phyloP scores from a whole-genome alignment of 192 early-diverging fungal genomes.

The Coemansia sp. region DNA sequence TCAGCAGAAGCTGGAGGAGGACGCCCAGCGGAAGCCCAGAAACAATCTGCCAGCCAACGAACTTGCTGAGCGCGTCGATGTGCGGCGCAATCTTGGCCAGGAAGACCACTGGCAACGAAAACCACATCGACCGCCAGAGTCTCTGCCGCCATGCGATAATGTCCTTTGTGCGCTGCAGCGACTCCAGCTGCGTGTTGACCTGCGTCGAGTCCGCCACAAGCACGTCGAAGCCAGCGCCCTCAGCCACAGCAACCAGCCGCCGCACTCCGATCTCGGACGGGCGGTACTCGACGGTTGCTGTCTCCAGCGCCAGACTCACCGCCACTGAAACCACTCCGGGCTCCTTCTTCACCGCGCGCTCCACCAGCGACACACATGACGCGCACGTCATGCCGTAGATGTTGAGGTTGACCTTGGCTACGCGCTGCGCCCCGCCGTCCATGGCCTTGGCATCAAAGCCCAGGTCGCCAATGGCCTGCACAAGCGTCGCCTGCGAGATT shows the following conservation, averaged over 20 bases:
- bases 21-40: slow-evolving; percentile 68
- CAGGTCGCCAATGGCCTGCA: slow-evolving; percentile 64
- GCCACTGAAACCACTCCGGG: slow-evolving; percentile 59
- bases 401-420: slow-evolving; percentile 65
- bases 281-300: slow-evolving; percentile 71
- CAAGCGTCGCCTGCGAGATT: slow-evolving; percentile 55
- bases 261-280: slow-evolving; percentile 65
- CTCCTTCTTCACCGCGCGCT: slow-evolving; percentile 52
- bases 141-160: slow-evolving; percentile 75
- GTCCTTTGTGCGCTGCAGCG: slow-evolving; percentile 80
- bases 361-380: slow-evolving; percentile 76
- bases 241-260: slow-evolving; percentile 76
- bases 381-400: slow-evolving; percentile 96
- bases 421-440: slow-evolving; percentile 34
- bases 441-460: slow-evolving; percentile 72
- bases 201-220: slow-evolving; percentile 62
- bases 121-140: slow-evolving; percentile 64
- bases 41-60: slow-evolving; percentile 50
- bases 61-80: slow-evolving; percentile 18
- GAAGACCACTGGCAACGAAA: slow-evolving; percentile 80
- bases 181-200: slow-evolving; percentile 82
- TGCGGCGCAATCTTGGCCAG: slow-evolving; percentile 57
- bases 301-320: slow-evolving; percentile 78
- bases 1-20: slow-evolving; percentile 67
- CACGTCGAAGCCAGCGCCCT: slow-evolving; percentile 78